Evolutionary conservation across 1,139 yeast species (phyloP).

Genomic region (Blastobotrys arbuscula): DNA sequence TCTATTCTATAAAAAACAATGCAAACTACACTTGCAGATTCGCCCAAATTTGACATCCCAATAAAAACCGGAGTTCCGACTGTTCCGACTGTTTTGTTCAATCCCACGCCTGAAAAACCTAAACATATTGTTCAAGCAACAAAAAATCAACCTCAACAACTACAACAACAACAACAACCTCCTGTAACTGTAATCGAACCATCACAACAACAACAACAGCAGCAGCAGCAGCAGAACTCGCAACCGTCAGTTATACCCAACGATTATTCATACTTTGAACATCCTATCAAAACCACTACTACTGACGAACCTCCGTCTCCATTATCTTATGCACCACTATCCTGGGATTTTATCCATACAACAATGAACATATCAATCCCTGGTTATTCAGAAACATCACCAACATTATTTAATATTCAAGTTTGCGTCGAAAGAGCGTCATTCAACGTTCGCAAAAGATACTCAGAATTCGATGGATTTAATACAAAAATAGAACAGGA

Average conservation of each 20-base stretch:
- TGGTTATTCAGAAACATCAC: constrained; percentile 31
- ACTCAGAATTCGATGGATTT: constrained; percentile 49
- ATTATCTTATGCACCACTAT: neutral
- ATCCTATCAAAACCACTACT: neutral
- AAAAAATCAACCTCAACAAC: neutral
- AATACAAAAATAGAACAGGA: constrained; percentile 43
- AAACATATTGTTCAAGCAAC: too few relatives aligned
- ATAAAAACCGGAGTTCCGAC: too few relatives aligned
- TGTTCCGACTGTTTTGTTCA: too few relatives aligned
- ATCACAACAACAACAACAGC: neutral
- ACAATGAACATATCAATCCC: constrained; percentile 23
- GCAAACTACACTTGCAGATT: too few relatives aligned
- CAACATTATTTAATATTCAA: constrained; percentile 36
- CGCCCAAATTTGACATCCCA: too few relatives aligned
- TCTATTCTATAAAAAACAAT: too few relatives aligned
- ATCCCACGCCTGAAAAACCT: too few relatives aligned
- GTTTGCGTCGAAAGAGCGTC: constrained; percentile 31
- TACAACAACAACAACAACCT: neutral
- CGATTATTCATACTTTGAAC: neutral
- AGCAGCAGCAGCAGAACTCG: neutral
- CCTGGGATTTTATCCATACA: neutral
- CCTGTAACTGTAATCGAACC: neutral
- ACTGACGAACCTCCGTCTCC: neutral
- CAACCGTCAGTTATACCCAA: too few relatives aligned
- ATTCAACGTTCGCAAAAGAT: constrained; percentile 40